A percentile compares a stretch with the other conserved stretches of the same genome.
phyloP scores from a whole-genome alignment of 345 rosid species.

The Acer saccharum region DNA sequence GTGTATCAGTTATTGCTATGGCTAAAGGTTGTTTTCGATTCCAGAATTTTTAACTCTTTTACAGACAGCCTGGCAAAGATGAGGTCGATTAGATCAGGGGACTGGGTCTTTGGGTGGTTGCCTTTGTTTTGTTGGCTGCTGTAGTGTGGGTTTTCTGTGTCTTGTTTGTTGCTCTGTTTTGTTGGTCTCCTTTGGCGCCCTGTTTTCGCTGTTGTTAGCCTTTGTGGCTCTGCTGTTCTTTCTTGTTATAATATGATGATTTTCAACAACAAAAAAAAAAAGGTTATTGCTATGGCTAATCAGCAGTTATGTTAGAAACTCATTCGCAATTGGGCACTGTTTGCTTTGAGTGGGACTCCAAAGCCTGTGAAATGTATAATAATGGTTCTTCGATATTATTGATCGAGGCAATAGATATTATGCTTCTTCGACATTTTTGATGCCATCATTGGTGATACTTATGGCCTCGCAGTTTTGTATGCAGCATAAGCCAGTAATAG shows the following conservation, averaged over 20 bases:
- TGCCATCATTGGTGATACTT: constrained; percentile 6
- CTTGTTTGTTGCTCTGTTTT: no score
- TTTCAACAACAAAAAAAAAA: no score
- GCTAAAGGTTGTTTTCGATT: not conserved
- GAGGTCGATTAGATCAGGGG: no score
- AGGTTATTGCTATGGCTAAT: not conserved
- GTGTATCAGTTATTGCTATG: not conserved
- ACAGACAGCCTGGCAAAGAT: no score
- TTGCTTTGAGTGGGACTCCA: not conserved
- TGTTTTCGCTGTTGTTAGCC: no score
- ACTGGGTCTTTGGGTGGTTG: no score
- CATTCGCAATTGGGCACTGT: not conserved
- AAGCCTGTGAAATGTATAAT: not conserved
- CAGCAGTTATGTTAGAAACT: not conserved
- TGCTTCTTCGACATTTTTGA: not conserved
- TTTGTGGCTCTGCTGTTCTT: no score
- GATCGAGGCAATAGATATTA: not conserved
- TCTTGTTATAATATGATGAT: no score
- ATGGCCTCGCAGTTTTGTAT: constrained; percentile 46
- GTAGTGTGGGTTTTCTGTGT: no score
- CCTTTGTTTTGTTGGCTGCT: no score
- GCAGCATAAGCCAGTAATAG: constrained; percentile 51
- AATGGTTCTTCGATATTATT: not conserved
- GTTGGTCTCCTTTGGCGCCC: no score
- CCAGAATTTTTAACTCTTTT: no score